Percentiles rank a stretch among this genome's conserved stretches.
These are phyloP conservation scores for Lupinus albus DNA, from an alignment of 306 rosid species.

Conservation along the genomic window DNA sequence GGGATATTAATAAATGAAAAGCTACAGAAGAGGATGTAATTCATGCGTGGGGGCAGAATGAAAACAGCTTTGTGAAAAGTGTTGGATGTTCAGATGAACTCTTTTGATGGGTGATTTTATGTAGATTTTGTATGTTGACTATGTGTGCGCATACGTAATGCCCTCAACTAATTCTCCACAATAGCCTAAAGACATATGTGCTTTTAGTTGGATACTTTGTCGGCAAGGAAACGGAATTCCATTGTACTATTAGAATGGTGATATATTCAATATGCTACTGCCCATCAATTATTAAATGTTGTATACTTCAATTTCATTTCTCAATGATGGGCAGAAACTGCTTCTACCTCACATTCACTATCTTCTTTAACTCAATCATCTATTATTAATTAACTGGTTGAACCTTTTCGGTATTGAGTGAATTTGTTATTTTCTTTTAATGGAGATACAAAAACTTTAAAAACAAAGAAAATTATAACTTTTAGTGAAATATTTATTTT, in stretches of 20 bases:
- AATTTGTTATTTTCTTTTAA: too few species aligned
- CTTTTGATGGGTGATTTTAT: constrained; percentile 32
- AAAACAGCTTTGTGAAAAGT: constrained; percentile 43
- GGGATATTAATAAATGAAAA: too few species aligned
- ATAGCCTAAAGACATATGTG: constrained; percentile 47
- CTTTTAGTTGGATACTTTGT: constrained; percentile 41
- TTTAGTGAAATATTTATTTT: too few species aligned
- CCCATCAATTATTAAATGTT: background rate
- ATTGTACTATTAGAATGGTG: constrained; percentile 10
- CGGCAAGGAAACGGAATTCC: constrained; percentile 38
- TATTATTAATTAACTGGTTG: too few species aligned
- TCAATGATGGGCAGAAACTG: constrained; percentile 1
- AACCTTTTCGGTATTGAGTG: too few species aligned
- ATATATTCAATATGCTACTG: background rate
- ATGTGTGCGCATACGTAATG: constrained; percentile 53
- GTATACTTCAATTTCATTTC: background rate
- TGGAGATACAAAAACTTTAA: too few species aligned
- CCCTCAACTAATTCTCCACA: constrained; percentile 11
- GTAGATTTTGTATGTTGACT: constrained; percentile 32
- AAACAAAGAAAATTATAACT: too few species aligned
- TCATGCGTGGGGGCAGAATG: constrained; percentile 34
- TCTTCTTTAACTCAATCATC: background rate
- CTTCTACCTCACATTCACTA: background rate
- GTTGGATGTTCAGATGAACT: constrained; percentile 21
- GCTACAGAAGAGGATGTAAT: background rate